Conservation (phyloP, 768 basidiomycete genomes). For the Gloeostereum incarnatum region DNA sequence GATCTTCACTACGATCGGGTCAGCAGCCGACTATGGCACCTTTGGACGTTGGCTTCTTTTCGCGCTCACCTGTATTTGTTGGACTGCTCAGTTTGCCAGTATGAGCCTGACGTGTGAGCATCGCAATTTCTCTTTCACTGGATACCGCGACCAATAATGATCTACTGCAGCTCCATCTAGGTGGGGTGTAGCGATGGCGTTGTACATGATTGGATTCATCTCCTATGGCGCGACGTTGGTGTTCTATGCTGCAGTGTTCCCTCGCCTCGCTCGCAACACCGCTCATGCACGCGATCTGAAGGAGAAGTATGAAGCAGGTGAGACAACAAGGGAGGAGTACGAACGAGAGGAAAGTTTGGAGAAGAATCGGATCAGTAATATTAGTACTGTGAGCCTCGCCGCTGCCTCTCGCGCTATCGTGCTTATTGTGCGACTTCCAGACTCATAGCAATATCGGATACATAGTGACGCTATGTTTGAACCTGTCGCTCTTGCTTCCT, state of each 20-base stretch:
- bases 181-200: conserved; percentile 70
- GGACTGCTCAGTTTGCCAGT: conserved; percentile 73
- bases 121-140: neutral
- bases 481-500: conserved; percentile 64
- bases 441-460: conserved; percentile 74
- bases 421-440: conserved; percentile 21
- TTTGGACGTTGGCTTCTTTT: conserved; percentile 79
- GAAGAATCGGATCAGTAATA: conserved; percentile 81
- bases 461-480: conserved; percentile 52
- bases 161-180: conserved; percentile 40
- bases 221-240: conserved; percentile 75
- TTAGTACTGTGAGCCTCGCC: conserved; percentile 53
- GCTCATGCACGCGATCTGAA: conserved; percentile 45
- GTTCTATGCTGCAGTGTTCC: conserved; percentile 73
- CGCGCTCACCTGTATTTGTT: conserved; percentile 61
- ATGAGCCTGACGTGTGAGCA: conserved; percentile 61
- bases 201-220: conserved; percentile 76
- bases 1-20: conserved; percentile 74
- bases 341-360: conserved; percentile 71
- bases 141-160: neutral
- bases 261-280: conserved; percentile 75
- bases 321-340: conserved; percentile 52
- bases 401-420: neutral
- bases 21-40: conserved; percentile 63
- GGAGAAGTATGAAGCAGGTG: conserved; percentile 48